Percentiles rank a stretch among this genome's conserved stretches.
Evolutionary conservation across 1,284 basidiomycete species (phyloP).

Genomic region (Tranzscheliella williamsii): DNA sequence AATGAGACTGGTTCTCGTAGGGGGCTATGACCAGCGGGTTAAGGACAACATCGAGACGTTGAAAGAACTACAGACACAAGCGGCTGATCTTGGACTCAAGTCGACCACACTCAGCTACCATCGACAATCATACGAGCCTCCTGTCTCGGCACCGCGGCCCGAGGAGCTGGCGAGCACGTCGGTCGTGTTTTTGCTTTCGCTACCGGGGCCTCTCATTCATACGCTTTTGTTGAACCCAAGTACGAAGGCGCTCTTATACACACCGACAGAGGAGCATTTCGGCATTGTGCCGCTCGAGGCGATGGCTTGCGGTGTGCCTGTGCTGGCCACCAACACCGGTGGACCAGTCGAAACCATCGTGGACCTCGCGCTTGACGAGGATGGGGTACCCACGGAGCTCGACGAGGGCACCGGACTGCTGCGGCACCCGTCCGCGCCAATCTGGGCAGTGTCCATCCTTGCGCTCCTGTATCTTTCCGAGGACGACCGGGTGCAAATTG

Average conservation of each 20-base stretch:
- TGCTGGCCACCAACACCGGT: constrained; percentile 84
- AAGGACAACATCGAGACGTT: constrained; percentile 72
- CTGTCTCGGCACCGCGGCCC: constrained; percentile 33
- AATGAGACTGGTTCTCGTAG: constrained; percentile 62
- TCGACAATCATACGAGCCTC: constrained; percentile 51
- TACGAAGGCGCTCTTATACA: constrained; percentile 73
- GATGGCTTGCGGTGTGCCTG: constrained; percentile 87
- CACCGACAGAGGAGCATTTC: constrained; percentile 93
- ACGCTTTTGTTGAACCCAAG: constrained; percentile 38
- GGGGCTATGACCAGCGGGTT: constrained; percentile 75
- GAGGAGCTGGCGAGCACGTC: constrained; percentile 9
- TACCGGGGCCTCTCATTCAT: constrained; percentile 50
- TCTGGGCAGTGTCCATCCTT: constrained; percentile 38
- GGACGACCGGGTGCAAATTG: constrained; percentile 4
- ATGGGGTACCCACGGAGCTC: constrained; percentile 26
- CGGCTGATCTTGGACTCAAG: constrained; percentile 62
- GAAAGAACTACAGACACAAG: constrained; percentile 45
- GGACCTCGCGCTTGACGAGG: constrained; percentile 62
- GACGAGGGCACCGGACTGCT: constrained; percentile 39
- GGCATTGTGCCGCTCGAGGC: constrained; percentile 95
- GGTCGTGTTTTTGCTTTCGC: constrained; percentile 52
- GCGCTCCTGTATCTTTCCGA: constrained; percentile 21
- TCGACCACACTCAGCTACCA: constrained; percentile 55
- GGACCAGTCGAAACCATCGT: constrained; percentile 89
- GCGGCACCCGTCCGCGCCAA: constrained; percentile 22